These are phyloP conservation scores for Penicillium psychrofluorescens DNA, from an alignment of 495 filamentous ascomycete genomes.

Conservation along the genomic window DNA sequence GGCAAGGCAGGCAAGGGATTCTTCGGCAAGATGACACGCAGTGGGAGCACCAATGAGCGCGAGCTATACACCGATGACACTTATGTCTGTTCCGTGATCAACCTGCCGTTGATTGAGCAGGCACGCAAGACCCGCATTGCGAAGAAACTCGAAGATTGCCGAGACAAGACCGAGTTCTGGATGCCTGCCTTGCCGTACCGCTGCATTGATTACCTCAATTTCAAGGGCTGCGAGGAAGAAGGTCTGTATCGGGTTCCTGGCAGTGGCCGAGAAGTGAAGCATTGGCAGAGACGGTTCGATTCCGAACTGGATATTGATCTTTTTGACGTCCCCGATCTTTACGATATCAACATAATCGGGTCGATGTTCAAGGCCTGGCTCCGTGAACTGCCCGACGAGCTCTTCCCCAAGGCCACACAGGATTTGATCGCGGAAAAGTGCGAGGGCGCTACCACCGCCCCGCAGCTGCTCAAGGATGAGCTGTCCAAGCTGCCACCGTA, in stretches of 20 bases:
- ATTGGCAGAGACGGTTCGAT: slow-evolving; percentile 83
- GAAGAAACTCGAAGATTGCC: slow-evolving; percentile 70
- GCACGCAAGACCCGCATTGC: slow-evolving; percentile 81
- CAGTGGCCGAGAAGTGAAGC: slow-evolving; percentile 73
- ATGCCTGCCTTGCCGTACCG: slow-evolving; percentile 91
- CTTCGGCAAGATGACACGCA: slow-evolving; percentile 67
- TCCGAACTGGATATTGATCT: slow-evolving; percentile 81
- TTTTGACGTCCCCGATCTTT: slow-evolving; percentile 72
- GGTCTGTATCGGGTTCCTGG: slow-evolving; percentile 85
- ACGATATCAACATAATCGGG: slow-evolving; percentile 89
- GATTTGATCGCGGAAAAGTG: slow-evolving; percentile 67
- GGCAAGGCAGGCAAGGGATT: slow-evolving; percentile 71
- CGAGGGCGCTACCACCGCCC: slow-evolving; percentile 64
- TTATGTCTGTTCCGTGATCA: slow-evolving; percentile 72
- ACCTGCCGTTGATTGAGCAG: slow-evolving; percentile 73
- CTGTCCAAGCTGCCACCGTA: slow-evolving; percentile 84
- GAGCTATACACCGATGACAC: slow-evolving; percentile 66
- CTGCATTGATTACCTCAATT: slow-evolving; percentile 89
- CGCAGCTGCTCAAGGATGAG: slow-evolving; percentile 77
- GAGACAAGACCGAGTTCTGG: slow-evolving; percentile 95
- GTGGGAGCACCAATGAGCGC: slow-evolving; percentile 61
- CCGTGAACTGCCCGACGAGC: slow-evolving; percentile 84
- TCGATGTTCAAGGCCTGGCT: slow-evolving; percentile 92
- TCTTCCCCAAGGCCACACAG: slow-evolving; percentile 76
- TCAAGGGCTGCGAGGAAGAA: slow-evolving; percentile 83